These are phyloP conservation scores for Acmispon strigosus DNA, from an alignment of 306 rosid species.

Conservation along the genomic window DNA sequence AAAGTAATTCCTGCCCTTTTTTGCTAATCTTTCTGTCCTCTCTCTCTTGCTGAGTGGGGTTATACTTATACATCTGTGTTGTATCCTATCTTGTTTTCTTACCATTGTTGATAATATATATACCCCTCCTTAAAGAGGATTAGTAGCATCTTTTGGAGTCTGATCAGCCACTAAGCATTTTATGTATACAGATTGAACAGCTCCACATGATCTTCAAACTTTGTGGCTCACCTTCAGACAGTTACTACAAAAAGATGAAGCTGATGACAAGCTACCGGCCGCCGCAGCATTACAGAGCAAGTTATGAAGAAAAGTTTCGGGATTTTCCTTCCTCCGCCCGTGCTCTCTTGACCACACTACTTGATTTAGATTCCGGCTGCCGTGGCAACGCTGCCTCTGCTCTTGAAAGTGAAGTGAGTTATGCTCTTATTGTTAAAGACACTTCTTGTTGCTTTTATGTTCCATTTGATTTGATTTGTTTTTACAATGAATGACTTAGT, in stretches of 20 bases:
- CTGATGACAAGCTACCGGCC: conserved; percentile 45
- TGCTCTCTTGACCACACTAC: conserved; percentile 28
- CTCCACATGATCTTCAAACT: conserved; percentile 80
- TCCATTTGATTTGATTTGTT: background rate
- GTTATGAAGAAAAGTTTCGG: conserved; percentile 14
- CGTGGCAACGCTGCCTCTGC: conserved; percentile 37
- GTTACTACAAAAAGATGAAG: conserved; percentile 56
- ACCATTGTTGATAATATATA: background rate
- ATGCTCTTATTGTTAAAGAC: background rate
- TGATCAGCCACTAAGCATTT: background rate
- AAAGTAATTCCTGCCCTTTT: background rate
- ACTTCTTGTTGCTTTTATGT: background rate
- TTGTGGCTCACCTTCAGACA: conserved; percentile 69
- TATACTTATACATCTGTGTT: background rate
- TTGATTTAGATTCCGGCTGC: conserved; percentile 18
- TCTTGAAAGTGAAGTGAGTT: conserved; percentile 31
- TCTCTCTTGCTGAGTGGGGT: background rate
- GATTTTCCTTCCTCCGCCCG: conserved; percentile 24
- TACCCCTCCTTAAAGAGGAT: background rate
- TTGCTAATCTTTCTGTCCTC: background rate
- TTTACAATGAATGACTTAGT: background rate
- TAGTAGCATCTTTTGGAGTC: background rate
- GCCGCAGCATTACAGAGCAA: conserved; percentile 29
- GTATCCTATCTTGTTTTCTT: background rate
- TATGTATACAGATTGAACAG: conserved; percentile 59